Base-by-base conservation (phyloP, 2,329 filamentous ascomycete genomes). In the Microsporum canis region DNA sequence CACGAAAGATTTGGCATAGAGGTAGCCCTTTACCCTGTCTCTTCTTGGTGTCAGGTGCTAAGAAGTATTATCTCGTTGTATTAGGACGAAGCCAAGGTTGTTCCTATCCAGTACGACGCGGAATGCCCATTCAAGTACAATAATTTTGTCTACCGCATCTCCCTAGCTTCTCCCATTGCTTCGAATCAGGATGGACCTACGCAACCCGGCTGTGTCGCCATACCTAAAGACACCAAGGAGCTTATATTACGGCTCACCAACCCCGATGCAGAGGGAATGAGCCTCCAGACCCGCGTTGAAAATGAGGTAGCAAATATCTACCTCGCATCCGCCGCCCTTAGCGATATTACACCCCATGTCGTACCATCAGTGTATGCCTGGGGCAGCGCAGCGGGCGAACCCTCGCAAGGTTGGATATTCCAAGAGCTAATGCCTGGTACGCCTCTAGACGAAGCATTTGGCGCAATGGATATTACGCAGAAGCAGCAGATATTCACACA, bases 181-280 rank as follows among this genome's bases (percentile, higher is more conserved):
- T 23, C 17, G 17, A 23, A 23, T 23, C 17, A 23, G 17, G 17
- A 23, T 23, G 17, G 17, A 23, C 17, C 36, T 10, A 62, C 57
- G 34, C 65, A 68, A 58, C 66, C 66, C 6, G 70, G 71, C 53
- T 69, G 65, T 60, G 67, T 65, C 4, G 53, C 66, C 2, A 63
- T 73, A 56, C 69, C 69, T 14, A 58, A 64, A 7, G 67, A 65
- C 45, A 65, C 66, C 17, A 23, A 59, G 47, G 61, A 69, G 8
- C 63, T 74, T 39, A 70, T 75, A 31, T 33, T 73, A n/a, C 71
- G 70, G 23, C 70, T 75, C 60, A 68, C 62, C 29, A 74, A 73
- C 59, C 61, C 66, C 3, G 64, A 71, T n/a, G 67, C 70, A 34
- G 67, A 70, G 29, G 71, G 72, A 12, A 71, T 73, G 67, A 65